Evolutionary conservation across 2,329 filamentous ascomycete genomes (phyloP), one percentile per base, ranked within the genome.

Genomic region (Colletotrichum lupini): DNA sequence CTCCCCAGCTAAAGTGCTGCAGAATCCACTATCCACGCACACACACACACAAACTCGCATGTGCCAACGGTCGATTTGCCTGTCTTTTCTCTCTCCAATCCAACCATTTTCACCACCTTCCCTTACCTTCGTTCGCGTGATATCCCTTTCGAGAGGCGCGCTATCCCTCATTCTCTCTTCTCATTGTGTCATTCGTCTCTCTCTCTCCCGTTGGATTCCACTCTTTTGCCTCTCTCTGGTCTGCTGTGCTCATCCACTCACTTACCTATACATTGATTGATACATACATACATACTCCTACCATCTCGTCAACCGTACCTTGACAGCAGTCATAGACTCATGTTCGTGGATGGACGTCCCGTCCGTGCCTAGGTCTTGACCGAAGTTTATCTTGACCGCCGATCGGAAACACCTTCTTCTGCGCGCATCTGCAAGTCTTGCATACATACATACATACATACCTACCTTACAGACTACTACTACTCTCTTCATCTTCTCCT

Each of bases 341-440:
- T 42, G 14, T 42, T 49, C 42, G 19, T n/a, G 19, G 42, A 49
- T 49, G 42, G 42, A 49, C 42, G 42, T 49, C 42, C 58, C 14
- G 61, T 26, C 37, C 11, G 53, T 59, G 55, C 30, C 53, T 30
- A 28, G 22, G 28, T 59, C 28, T 63, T 59, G 32, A 65, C 55
- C 70, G 46, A 73, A 64, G 55, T 42, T 60, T 70, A 70, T 57
- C 70, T 65, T 60, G 67, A 70, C 70, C 70, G 60, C 70, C 60
- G 67, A 65, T 65, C 70, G 55, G 60, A 60, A 58, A 63, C 58
- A 56, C 61, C 37, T 37, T 63, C 26, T 63, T 52, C 30, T 30
- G 12, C 37, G 14, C 5, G 14, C 5, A 22, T 49, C 42, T 49
- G 42, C 42, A 32, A 53, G 30, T 30, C 49, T 28, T 37, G 9